These are phyloP conservation scores for Barnettozyma californica DNA, from an alignment of 805 yeast species.

Conservation along the genomic window DNA sequence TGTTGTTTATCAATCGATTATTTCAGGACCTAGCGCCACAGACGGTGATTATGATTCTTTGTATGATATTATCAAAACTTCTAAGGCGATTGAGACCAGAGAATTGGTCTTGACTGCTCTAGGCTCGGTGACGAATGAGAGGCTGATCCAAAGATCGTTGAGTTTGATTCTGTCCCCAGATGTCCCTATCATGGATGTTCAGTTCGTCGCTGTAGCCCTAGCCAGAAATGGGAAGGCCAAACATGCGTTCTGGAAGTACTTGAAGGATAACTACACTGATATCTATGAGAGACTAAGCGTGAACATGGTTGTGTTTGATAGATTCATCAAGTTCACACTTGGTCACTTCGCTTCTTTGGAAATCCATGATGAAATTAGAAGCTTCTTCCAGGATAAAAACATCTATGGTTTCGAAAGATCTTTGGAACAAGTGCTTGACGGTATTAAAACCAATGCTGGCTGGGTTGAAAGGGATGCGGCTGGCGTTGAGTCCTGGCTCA, in stretches of 20 bases:
- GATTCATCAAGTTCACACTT: slow-evolving; percentile 60
- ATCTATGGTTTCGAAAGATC: slow-evolving; percentile 59
- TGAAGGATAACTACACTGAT: slow-evolving; percentile 63
- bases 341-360: slow-evolving; percentile 52
- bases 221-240: slow-evolving; percentile 57
- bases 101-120: slow-evolving; percentile 60
- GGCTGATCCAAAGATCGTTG: slow-evolving; percentile 48
- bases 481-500: slow-evolving; percentile 45
- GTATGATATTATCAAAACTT: slow-evolving; percentile 49
- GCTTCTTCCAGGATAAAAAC: slow-evolving; percentile 45
- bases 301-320: slow-evolving; percentile 69
- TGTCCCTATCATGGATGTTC: slow-evolving; percentile 66
- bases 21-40: slow-evolving; percentile 62
- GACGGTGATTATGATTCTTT: slow-evolving; percentile 56
- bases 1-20: slow-evolving; percentile 54
- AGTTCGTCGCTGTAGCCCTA: slow-evolving; percentile 69
- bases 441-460: slow-evolving; percentile 46
- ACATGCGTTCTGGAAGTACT: slow-evolving; percentile 66
- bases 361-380: slow-evolving; percentile 43
- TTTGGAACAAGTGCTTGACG: slow-evolving; percentile 57
- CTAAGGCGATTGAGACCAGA: slow-evolving; percentile 59
- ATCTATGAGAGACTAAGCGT: slow-evolving; percentile 66
- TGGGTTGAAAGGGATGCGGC: slow-evolving; percentile 55
- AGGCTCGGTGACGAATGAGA: slow-evolving; percentile 52
- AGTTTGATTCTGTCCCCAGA: slow-evolving; percentile 48